These are phyloP conservation scores for Wickerhamiella allomyrinae DNA, from an alignment of 805 yeast species.

Conservation along the genomic window DNA sequence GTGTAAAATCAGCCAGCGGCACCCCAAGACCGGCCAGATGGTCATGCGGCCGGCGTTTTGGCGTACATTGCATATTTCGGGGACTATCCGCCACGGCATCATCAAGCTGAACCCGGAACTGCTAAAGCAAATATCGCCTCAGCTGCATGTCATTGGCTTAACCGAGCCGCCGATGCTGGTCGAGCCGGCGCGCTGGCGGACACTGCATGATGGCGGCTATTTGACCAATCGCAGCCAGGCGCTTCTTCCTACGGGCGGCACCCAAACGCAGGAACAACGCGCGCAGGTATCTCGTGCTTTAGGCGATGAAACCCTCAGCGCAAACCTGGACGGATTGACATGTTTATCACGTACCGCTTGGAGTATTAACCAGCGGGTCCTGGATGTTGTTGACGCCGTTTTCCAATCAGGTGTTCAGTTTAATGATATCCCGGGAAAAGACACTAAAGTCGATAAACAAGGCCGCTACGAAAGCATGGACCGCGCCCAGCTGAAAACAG, in stretches of 20 bases:
- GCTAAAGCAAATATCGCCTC: slow-evolving; percentile 46
- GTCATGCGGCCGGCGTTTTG: slow-evolving; percentile 37
- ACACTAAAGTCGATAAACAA: slow-evolving; percentile 34
- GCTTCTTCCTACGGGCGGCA: neutral
- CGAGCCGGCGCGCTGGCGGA: slow-evolving; percentile 66
- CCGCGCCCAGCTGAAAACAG: slow-evolving; percentile 40
- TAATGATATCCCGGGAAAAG: slow-evolving; percentile 48
- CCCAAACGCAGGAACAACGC: slow-evolving; percentile 38
- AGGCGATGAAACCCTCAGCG: slow-evolving; percentile 40
- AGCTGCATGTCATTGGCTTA: slow-evolving; percentile 48
- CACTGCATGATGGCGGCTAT: slow-evolving; percentile 65
- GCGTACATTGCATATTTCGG: slow-evolving; percentile 56
- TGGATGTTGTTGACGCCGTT: slow-evolving; percentile 46
- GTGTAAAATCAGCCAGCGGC: slow-evolving; percentile 19
- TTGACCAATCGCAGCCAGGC: slow-evolving; percentile 7
- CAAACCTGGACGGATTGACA: slow-evolving; percentile 56
- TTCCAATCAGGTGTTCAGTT: slow-evolving; percentile 58
- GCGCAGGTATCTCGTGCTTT: slow-evolving; percentile 71
- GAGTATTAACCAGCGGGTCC: slow-evolving; percentile 62
- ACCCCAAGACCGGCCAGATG: slow-evolving; percentile 31
- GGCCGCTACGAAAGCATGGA: slow-evolving; percentile 35
- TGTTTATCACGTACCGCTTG: slow-evolving; percentile 68
- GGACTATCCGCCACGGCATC: slow-evolving; percentile 45
- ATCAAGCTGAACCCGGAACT: slow-evolving; percentile 75
- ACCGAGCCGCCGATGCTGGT: slow-evolving; percentile 75